Evolutionary conservation across 768 basidiomycete species (phyloP).

Genomic region (Macrolepiota fuliginosa): DNA sequence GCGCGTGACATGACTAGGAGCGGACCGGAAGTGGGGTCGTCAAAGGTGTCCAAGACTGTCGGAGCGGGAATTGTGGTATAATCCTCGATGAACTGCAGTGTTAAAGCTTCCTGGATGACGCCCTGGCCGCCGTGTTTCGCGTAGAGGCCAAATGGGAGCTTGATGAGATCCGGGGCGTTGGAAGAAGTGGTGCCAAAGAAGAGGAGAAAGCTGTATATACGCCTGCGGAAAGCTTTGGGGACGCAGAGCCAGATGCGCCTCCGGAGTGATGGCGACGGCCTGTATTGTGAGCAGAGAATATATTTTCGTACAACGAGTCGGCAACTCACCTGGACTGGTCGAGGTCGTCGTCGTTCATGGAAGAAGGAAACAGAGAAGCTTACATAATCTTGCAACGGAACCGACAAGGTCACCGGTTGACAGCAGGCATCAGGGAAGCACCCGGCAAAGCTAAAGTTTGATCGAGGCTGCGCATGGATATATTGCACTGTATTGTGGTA

Average conservation of each 20-base stretch:
- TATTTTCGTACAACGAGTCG: too few species aligned
- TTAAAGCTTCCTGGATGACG: constrained; percentile 6
- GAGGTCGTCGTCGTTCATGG: neutral
- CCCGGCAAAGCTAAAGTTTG: neutral
- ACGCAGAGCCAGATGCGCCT: constrained; percentile 1
- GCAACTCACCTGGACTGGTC: neutral
- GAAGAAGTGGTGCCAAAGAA: constrained; percentile 1
- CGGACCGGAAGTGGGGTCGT: neutral
- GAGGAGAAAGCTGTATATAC: constrained; percentile 1
- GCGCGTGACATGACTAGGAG: constrained; percentile 6
- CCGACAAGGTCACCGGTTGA: neutral
- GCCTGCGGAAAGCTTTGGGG: neutral
- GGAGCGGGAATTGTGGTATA: constrained; percentile 11
- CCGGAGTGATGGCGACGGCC: neutral
- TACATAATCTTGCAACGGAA: neutral
- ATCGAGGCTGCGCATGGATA: constrained; percentile 5
- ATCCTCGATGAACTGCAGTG: constrained; percentile 1
- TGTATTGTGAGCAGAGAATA: neutral
- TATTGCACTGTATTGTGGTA: constrained; percentile 6
- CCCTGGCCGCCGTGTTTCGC: neutral
- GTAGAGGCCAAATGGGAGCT: constrained; percentile 11
- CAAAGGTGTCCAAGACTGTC: constrained; percentile 8
- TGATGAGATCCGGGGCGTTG: neutral
- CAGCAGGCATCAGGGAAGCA: neutral
- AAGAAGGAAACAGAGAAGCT: neutral